phyloP scores from a whole-genome alignment of 352 stramenopile genomes.

The Globisporangium rhizosaccharum region DNA sequence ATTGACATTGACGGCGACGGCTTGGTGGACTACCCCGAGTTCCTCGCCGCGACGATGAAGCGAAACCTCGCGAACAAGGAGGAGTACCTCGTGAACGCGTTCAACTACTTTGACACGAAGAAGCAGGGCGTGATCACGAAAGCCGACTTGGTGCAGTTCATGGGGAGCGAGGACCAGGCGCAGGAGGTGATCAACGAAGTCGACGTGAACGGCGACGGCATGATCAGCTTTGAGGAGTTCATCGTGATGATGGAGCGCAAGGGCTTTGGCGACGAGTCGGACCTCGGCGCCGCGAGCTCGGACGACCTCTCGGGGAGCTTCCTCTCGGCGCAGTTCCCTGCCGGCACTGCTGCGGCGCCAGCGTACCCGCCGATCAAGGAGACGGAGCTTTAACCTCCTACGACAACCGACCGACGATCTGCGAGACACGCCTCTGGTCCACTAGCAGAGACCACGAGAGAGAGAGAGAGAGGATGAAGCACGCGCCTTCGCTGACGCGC shows the following conservation, averaged over 20 bases:
- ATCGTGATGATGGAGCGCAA: slow-evolving; percentile 87
- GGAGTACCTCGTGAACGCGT: slow-evolving; percentile 85
- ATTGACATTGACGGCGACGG: slow-evolving; percentile 90
- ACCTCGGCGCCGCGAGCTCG: slow-evolving; percentile 38
- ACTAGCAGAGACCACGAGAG: neutral
- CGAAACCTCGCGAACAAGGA: slow-evolving; percentile 82
- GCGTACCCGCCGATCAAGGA: slow-evolving; percentile 46
- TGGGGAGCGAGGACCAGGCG: slow-evolving; percentile 89
- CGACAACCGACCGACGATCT: no score
- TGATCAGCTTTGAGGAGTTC: slow-evolving; percentile 94
- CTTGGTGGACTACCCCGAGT: slow-evolving; percentile 88
- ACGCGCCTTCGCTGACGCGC: neutral
- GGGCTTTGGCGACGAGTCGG: slow-evolving; percentile 74
- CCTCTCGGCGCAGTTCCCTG: slow-evolving; percentile 31
- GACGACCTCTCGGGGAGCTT: slow-evolving; percentile 55
- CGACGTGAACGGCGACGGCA: slow-evolving; percentile 85
- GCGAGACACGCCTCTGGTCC: neutral
- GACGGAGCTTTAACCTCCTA: slow-evolving; percentile 57
- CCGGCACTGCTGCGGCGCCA: slow-evolving; percentile 13
- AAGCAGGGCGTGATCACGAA: slow-evolving; percentile 84
- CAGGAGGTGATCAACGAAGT: slow-evolving; percentile 91
- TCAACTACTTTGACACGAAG: slow-evolving; percentile 90
- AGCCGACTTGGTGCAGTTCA: slow-evolving; percentile 88
- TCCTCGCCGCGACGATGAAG: slow-evolving; percentile 91
- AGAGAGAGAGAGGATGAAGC: neutral